Conservation (phyloP, 2,329 filamentous ascomycete genomes). For the Lachnum nothofagi region DNA sequence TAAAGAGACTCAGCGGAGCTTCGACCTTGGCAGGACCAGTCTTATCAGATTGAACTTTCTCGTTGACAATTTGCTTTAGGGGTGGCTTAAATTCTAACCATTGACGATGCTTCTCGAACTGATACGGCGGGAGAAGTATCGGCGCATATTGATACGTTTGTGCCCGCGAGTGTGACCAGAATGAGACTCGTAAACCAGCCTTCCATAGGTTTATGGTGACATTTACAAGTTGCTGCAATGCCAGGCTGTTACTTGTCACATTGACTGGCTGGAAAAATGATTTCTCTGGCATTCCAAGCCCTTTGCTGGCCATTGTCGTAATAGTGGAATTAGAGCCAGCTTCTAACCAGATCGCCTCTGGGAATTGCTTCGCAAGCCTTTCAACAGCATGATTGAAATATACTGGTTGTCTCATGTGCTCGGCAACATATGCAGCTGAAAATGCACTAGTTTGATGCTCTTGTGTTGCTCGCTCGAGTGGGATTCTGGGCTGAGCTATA, state of each 20-base stretch:
- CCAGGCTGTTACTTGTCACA: constrained; percentile 16
- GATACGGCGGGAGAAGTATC: constrained; percentile 33
- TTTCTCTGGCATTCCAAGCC: constrained; percentile 15
- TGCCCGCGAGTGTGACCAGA: constrained; percentile 29
- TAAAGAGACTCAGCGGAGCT: background rate
- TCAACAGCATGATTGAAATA: constrained; percentile 28
- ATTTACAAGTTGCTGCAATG: constrained; percentile 24
- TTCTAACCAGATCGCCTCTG: constrained; percentile 32
- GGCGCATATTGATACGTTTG: constrained; percentile 22
- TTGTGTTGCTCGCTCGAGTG: background rate
- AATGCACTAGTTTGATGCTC: background rate
- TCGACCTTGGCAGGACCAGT: background rate
- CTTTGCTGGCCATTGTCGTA: constrained; percentile 33
- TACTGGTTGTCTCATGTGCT: constrained; percentile 30
- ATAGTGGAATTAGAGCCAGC: constrained; percentile 31
- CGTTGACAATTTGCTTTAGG: background rate
- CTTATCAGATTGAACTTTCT: background rate
- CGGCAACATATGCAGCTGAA: constrained; percentile 3
- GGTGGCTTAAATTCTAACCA: constrained; percentile 25
- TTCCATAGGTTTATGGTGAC: constrained; percentile 30
- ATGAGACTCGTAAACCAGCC: constrained; percentile 21
- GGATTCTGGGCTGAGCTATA: background rate
- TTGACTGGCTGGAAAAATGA: constrained; percentile 18
- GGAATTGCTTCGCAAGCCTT: constrained; percentile 21
- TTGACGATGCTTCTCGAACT: constrained; percentile 33